These are phyloP conservation scores for Globisporangium spinosum DNA, from an alignment of 352 stramenopile genomes.

Conservation along the genomic window DNA sequence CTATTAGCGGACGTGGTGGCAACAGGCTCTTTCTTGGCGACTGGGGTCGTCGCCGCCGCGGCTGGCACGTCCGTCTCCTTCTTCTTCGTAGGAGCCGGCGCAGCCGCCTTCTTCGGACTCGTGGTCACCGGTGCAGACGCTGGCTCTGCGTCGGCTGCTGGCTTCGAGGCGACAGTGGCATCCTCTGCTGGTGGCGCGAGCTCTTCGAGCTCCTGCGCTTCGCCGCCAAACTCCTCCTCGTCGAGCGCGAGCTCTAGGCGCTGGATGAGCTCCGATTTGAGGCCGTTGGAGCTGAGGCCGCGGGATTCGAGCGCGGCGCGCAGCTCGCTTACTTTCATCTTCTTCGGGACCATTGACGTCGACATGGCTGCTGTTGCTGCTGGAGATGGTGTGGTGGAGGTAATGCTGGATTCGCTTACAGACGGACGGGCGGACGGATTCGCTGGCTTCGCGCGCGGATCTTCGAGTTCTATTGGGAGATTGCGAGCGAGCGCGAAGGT, in stretches of 20 bases:
- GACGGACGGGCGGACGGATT: neutral
- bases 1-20: neutral
- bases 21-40: constrained; percentile 25
- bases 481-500: neutral
- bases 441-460: constrained; percentile 2
- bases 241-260: constrained; percentile 84
- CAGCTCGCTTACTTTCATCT: constrained; percentile 91
- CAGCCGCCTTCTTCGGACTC: constrained; percentile 28
- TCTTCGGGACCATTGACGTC: constrained; percentile 83
- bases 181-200: constrained; percentile 41
- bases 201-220: constrained; percentile 65
- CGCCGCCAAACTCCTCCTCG: constrained; percentile 83
- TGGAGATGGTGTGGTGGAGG: neutral
- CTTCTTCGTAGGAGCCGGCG: constrained; percentile 21
- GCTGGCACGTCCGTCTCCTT: constrained; percentile 16
- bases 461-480: neutral
- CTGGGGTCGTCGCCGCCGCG: neutral
- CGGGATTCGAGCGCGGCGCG: constrained; percentile 78
- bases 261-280: constrained; percentile 90
- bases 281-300: constrained; percentile 74
- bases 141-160: constrained; percentile 5
- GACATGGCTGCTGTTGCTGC: constrained; percentile 27
- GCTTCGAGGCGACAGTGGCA: constrained; percentile 11
- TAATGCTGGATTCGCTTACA: neutral
- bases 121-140: neutral